Base-by-base conservation (phyloP, 2,329 filamentous ascomycete genomes). In the Cyanodermella asteris region DNA sequence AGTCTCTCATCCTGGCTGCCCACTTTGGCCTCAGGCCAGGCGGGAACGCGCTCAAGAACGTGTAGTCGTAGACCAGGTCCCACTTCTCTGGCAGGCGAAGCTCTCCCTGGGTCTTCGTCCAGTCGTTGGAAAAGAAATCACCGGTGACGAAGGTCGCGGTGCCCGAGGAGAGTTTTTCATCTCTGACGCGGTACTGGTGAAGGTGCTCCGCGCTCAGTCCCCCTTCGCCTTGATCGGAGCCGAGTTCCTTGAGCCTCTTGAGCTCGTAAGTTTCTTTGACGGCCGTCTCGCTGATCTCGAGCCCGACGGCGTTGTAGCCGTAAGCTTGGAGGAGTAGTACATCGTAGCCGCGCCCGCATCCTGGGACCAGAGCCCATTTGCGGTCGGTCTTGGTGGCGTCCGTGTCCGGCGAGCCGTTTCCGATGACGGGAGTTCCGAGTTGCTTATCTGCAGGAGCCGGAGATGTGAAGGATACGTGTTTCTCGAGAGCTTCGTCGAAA, bases 291-390 rank as follows among this genome's bases (percentile, higher is more conserved):
- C 68, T 70, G 28, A 63, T 60, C 41, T 90, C 80, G 2, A 91
- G 49, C 0, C 77, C 81, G 38, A 65, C 70, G 2, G 69, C 67
- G 46, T 90, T 72, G 43, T 76, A 87, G 1, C 80, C 80, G 39
- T 72, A 65, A 7, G 65, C 64, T 24, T 69, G 64, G 22, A 91
- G 59, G 18, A 91, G 55, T 7, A 78, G 55, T 2, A 80, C 74
- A 49, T 91, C 81, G 40, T 87, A 73, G 5, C 80, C 81, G 23
- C 64, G 62, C 1, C 80, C 81, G 46, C 80, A 91, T 5, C 78
- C 80, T 1, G 80, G 75, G 0, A 91, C 72, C 6, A 90, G 53
- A 2, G 72, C 78, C 28, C 53, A 55, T 36, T 61, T 63, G 27
- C 49, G 40, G 19, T 36, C 37, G 16, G 29, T 36, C n/a, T n/a